A percentile compares a stretch with the other conserved stretches of the same genome.
phyloP scores from a whole-genome alignment of 371 early-diverging fungal species.

The Mortierella sp. region DNA sequence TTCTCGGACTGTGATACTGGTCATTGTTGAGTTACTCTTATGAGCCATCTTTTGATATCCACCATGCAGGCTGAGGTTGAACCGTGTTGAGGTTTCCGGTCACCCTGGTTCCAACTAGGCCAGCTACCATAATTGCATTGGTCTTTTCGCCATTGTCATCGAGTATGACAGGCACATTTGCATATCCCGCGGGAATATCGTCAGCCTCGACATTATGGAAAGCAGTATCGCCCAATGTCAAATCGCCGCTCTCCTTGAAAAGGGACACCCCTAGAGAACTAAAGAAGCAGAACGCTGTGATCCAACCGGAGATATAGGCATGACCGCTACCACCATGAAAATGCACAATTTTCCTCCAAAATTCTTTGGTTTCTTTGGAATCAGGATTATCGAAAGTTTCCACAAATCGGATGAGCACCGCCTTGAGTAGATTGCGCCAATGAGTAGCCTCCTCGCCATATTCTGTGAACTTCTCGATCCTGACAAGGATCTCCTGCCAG shows the following conservation, averaged over 20 bases:
- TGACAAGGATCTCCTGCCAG: slow-evolving; percentile 34
- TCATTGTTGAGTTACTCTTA: background rate
- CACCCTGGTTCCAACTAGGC: too few relatives aligned
- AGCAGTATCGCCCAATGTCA: slow-evolving; percentile 1
- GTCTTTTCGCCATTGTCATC: slow-evolving; percentile 13
- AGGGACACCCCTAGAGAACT: slow-evolving; percentile 18
- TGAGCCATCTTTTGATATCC: too few relatives aligned
- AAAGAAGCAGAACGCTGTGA: too few relatives aligned
- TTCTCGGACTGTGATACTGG: background rate
- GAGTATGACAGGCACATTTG: slow-evolving; percentile 17
- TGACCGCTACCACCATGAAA: slow-evolving; percentile 4
- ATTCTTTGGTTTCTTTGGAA: slow-evolving; percentile 23
- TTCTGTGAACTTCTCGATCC: slow-evolving; percentile 22
- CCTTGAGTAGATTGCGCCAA: slow-evolving; percentile 30
- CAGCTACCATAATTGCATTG: slow-evolving; percentile 16
- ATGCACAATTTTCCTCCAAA: slow-evolving; percentile 25
- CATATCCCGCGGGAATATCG: slow-evolving; percentile 14
- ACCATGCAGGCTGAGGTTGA: too few relatives aligned
- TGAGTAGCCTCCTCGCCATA: slow-evolving; percentile 24
- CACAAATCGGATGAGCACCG: slow-evolving; percentile 28
- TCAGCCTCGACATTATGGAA: slow-evolving; percentile 11
- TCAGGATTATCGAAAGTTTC: slow-evolving; percentile 24
- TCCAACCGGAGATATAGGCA: slow-evolving; percentile 28
- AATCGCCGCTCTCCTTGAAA: background rate
- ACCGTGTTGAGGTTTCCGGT: slow-evolving; percentile 10